These are phyloP conservation scores for Colletotrichum limetticola DNA, from an alignment of 2,329 filamentous ascomycete species.

Conservation along the genomic window DNA sequence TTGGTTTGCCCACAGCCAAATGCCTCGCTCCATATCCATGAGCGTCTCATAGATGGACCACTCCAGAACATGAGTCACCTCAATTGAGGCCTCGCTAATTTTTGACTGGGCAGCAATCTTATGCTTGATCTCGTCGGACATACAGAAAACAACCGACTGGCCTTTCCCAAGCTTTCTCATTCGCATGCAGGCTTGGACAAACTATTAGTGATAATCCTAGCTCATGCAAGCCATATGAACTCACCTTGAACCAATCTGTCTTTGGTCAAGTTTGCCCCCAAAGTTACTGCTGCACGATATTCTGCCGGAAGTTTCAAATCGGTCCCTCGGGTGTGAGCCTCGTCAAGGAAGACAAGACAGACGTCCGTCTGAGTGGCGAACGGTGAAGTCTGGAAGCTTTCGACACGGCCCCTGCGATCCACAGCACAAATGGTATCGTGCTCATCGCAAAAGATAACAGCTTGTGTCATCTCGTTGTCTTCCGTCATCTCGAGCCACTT, in stretches of 20 bases:
- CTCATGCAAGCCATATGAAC: too few species aligned
- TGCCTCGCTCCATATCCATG: constrained; percentile 56
- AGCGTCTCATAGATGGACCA: constrained; percentile 72
- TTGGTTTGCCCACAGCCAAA: constrained; percentile 71
- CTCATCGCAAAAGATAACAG: constrained; percentile 68
- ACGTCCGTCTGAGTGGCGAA: constrained; percentile 64
- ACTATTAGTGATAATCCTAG: too few species aligned
- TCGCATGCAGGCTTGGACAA: too few species aligned
- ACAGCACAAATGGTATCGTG: constrained; percentile 65
- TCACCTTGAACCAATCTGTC: constrained; percentile 75
- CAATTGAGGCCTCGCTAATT: constrained; percentile 45
- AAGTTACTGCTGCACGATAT: constrained; percentile 73
- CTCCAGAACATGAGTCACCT: constrained; percentile 63
- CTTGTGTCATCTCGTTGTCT: constrained; percentile 44
- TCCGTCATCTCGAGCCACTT: constrained; percentile 59
- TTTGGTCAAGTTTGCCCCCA: constrained; percentile 74
- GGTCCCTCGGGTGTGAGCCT: constrained; percentile 76
- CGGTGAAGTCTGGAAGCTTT: constrained; percentile 66
- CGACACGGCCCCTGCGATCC: constrained; percentile 55
- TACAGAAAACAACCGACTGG: constrained; percentile 71
- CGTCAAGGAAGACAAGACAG: constrained; percentile 76
- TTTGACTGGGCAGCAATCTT: constrained; percentile 54
- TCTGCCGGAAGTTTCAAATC: constrained; percentile 70
- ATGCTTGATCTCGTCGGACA: constrained; percentile 66
- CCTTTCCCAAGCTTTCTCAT: constrained; percentile 55